These are phyloP conservation scores for Calocybe indica DNA, from an alignment of 768 basidiomycete genomes.

Conservation along the genomic window DNA sequence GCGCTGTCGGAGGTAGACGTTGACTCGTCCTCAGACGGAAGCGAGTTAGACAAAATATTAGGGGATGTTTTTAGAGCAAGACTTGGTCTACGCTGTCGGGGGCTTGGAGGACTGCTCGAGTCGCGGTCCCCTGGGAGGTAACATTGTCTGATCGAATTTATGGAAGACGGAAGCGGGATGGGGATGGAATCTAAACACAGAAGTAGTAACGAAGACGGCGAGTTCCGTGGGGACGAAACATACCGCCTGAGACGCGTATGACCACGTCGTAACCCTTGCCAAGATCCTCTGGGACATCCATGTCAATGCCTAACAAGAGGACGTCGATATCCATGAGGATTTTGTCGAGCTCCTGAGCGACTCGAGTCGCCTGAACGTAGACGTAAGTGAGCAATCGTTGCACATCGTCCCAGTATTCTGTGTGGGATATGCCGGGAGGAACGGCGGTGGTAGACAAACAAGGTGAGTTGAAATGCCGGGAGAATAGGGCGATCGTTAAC, in stretches of 20 bases:
- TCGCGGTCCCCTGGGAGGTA: constrained; percentile 25
- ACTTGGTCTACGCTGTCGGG: too few species aligned
- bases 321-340: constrained; percentile 77
- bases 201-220: constrained; percentile 1
- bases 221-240: constrained; percentile 9
- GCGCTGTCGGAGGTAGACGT: too few species aligned
- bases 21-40: neutral
- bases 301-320: constrained; percentile 54
- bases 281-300: constrained; percentile 34
- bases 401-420: constrained; percentile 52
- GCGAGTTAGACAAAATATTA: constrained; percentile 1
- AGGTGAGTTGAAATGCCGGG: constrained; percentile 45
- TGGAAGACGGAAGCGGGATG: constrained; percentile 34
- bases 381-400: constrained; percentile 77
- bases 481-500: constrained; percentile 62
- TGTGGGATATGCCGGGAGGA: constrained; percentile 28
- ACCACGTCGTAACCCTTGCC: constrained; percentile 39
- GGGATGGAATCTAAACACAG: constrained; percentile 29
- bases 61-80: neutral
- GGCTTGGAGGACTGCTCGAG: neutral
- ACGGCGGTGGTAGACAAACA: constrained; percentile 7
- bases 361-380: constrained; percentile 81
- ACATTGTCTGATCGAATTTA: constrained; percentile 31
- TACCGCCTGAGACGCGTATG: constrained; percentile 45
- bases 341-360: constrained; percentile 60